phyloP scores from a whole-genome alignment of 805 yeast genomes.

The Jamesozyma lodderae region DNA sequence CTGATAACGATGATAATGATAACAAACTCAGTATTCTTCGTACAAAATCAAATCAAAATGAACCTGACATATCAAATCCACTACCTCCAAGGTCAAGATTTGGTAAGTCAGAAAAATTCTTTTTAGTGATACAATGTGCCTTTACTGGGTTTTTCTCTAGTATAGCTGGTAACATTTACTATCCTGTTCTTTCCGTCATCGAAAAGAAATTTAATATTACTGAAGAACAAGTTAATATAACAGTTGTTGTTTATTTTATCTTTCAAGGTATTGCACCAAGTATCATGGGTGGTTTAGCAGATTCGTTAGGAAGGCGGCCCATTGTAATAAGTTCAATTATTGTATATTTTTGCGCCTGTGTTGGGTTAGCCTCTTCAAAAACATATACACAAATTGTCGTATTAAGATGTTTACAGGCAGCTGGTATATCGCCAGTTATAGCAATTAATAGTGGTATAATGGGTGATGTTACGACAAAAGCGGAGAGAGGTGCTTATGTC shows the following conservation, averaged over 20 bases:
- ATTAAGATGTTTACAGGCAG: constrained; percentile 67
- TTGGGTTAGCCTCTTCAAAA: constrained; percentile 54
- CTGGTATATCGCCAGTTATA: constrained; percentile 67
- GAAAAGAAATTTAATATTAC: constrained; percentile 45
- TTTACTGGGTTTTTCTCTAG: constrained; percentile 57
- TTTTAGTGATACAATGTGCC: constrained; percentile 36
- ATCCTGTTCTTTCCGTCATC: constrained; percentile 62
- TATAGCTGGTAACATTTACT: constrained; percentile 66
- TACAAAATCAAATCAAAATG: constrained; percentile 8
- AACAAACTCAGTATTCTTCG: neutral
- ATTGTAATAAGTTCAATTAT: constrained; percentile 45
- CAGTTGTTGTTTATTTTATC: constrained; percentile 68
- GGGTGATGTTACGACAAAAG: constrained; percentile 61
- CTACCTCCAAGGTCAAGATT: constrained; percentile 42
- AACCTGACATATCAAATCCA: constrained; percentile 6
- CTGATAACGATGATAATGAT: neutral
- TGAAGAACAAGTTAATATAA: constrained; percentile 51
- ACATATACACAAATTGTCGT: constrained; percentile 54
- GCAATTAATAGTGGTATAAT: constrained; percentile 62
- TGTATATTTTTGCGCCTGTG: constrained; percentile 50
- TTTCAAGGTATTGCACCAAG: constrained; percentile 75
- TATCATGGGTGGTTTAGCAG: constrained; percentile 59
- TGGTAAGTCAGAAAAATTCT: constrained; percentile 32
- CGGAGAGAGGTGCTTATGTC: constrained; percentile 60
- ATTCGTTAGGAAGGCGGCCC: constrained; percentile 64